Conservation (phyloP, 2,329 filamentous ascomycete genomes). For the Penicillium sp. region DNA sequence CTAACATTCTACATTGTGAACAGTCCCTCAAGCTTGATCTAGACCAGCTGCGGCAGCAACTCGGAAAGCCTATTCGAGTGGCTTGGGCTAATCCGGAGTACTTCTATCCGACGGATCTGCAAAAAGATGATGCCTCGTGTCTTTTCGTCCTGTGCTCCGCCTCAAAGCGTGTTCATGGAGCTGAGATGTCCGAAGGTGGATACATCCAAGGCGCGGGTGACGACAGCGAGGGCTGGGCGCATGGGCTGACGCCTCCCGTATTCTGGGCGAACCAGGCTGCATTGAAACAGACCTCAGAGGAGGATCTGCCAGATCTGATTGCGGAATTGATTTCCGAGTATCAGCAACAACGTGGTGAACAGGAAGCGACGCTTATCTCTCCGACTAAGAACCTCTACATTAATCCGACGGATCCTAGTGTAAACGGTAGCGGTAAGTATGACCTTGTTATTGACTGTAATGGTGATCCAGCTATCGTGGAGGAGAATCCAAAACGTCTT, state of each 20-base stretch:
- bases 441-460: constrained; percentile 45
- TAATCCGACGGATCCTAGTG: constrained; percentile 24
- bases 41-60: constrained; percentile 51
- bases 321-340: constrained; percentile 39
- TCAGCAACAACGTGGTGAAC: constrained; percentile 15
- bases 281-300: constrained; percentile 66
- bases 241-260: constrained; percentile 70
- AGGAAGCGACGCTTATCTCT: constrained; percentile 33
- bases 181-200: constrained; percentile 67
- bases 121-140: constrained; percentile 57
- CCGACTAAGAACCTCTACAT: constrained; percentile 41
- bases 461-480: constrained; percentile 31
- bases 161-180: constrained; percentile 68
- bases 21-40: constrained; percentile 63
- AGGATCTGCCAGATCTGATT: constrained; percentile 59
- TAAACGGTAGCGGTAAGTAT: constrained; percentile 44
- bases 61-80: constrained; percentile 73
- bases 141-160: constrained; percentile 84
- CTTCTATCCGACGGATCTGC: constrained; percentile 47
- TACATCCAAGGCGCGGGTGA: constrained; percentile 96
- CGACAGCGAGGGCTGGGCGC: constrained; percentile 90
- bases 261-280: constrained; percentile 72
- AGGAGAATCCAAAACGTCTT: constrained; percentile 42
- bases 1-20: constrained; percentile 26
- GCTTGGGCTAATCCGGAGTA: constrained; percentile 77